These are phyloP conservation scores for Phytophthora fragariaefolia DNA, from an alignment of 352 stramenopile genomes.

Conservation along the genomic window DNA sequence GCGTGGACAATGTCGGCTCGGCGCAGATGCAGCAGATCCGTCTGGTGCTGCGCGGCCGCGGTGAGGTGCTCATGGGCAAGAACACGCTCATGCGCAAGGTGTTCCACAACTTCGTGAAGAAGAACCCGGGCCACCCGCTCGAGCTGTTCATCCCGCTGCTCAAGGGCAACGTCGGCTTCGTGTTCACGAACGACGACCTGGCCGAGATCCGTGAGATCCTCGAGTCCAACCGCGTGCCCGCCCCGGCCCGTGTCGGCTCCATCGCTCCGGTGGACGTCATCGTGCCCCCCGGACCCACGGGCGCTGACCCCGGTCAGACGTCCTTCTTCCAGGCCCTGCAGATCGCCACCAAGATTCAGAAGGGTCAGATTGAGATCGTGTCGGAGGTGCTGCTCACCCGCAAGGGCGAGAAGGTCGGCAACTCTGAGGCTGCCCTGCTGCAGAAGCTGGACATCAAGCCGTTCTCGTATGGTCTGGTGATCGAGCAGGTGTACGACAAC, in stretches of 20 bases:
- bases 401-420: conserved; percentile 97
- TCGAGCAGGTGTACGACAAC: conserved; percentile 98
- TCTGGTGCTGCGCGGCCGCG: conserved; percentile 94
- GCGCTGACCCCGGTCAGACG: conserved; percentile 99
- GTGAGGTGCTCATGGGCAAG: conserved; percentile 99
- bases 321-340: conserved; percentile 99
- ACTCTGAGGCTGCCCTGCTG: conserved; percentile 98
- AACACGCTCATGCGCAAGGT: conserved; percentile 99
- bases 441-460: conserved; percentile 99
- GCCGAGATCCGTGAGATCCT: conserved; percentile 90
- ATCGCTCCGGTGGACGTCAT: conserved; percentile 97
- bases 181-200: conserved; percentile 99
- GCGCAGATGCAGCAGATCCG: conserved; percentile 99
- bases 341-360: conserved; percentile 99
- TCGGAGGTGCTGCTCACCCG: conserved; percentile 95
- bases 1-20: conserved; percentile 99
- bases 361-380: conserved; percentile 99
- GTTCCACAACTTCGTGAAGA: conserved; percentile 96
- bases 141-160: conserved; percentile 89
- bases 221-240: conserved; percentile 93
- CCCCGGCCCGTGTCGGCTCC: conserved; percentile 96
- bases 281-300: conserved; percentile 97
- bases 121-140: conserved; percentile 97
- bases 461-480: conserved; percentile 99
- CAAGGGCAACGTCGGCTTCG: conserved; percentile 99